Evolutionary conservation across 164 flowering plant species (phyloP), one percentile per base, ranked within the genome.

Genomic region (Protea cynaroides): DNA sequence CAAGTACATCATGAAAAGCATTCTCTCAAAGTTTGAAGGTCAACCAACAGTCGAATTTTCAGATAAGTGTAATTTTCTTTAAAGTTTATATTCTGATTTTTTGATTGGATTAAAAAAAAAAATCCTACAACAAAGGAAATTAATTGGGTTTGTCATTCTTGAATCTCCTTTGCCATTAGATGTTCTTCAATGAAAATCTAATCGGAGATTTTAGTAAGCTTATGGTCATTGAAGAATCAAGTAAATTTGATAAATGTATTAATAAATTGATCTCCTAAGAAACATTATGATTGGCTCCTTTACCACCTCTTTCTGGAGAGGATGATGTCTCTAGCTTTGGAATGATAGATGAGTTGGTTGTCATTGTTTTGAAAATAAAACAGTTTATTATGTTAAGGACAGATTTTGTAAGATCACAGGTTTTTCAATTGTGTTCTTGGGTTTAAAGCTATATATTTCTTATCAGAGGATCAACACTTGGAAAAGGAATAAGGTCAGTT

Each of bases 271-370:
- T 79, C 38, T 60, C 74, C 12, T 85, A 84, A 68, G 79, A 72
- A 55, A 88, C 97, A 67, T 71, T 93, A 47, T 38, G 51, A 62
- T 78, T 75, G 72, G 85, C 97, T 68, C 95, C 97, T 71, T 59
- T 81, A 51, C 91, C 93, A 7, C 97, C 97, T 56, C 85, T 85
- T 59, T 83, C 95, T 65, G 95, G 95, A 56, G 97, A 91, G 71
- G 97, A 91, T 83, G 95, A 91, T 66, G 65, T 64, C 40, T 91
- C 87, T 37, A 72, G 80, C 69, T 71, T 80, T 59, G 96, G 96
- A 25, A 63, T 71, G 25, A 49, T 87, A 67, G 97, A 91, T 79
- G 97, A 91, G 64, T 75, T 82, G 56, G 91, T 93, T 59, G 58
- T 81, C 52, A 72, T 84, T 71, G 88, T 81, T 12, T 76, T 66